Evolutionary conservation across 495 filamentous ascomycete species (phyloP), one percentile per base, ranked within the genome.

Genomic region (Penicillium pulvis): DNA sequence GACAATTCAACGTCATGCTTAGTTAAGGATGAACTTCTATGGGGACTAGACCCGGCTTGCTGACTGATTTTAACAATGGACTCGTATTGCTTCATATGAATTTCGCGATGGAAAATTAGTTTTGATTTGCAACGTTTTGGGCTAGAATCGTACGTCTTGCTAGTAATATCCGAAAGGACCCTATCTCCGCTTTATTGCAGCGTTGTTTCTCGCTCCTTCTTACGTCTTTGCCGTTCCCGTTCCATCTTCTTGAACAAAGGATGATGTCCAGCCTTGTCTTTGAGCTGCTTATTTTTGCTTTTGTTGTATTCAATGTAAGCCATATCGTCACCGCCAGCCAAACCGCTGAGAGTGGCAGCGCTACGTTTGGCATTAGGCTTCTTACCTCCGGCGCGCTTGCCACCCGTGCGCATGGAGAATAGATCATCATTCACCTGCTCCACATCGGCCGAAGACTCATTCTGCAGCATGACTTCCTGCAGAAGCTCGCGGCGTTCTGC

Each of bases 261-360:
- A 64, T 85, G 86, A 61, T 83, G 79, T 8, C 62, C 69, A 16
- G 54, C 66, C 60, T 91, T 90, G 51, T 87, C 86, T 78, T 90
- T 93, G 67, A 93, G 83, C 68, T 95, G 87, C 74, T 90, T 92
- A 65, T 91, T 91, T 59, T 78, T 77, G 66, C 83, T 88, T 79
- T 81, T 87, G 64, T 88, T 88, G 67, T 87, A 87, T 74, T 98
- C 95, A 53, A 93, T 87, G 69, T 98, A 98, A 28, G 93, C 93
- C 93, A 98, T 97, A 64, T 94, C 91, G 69, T 95, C 89, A 0
- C 92, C 94, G 43, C 94, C 94, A 28, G 87, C 88, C 52, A 97
- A 77, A 55, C 93, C 93, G 51, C 87, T 87, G 49, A 98, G 80
- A 42, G 84, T 93, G 17, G 91, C 93, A 9, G 92, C 94, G 39